Base-by-base conservation (phyloP, 1,284 basidiomycete genomes). In the Schizophyllum amplum region DNA sequence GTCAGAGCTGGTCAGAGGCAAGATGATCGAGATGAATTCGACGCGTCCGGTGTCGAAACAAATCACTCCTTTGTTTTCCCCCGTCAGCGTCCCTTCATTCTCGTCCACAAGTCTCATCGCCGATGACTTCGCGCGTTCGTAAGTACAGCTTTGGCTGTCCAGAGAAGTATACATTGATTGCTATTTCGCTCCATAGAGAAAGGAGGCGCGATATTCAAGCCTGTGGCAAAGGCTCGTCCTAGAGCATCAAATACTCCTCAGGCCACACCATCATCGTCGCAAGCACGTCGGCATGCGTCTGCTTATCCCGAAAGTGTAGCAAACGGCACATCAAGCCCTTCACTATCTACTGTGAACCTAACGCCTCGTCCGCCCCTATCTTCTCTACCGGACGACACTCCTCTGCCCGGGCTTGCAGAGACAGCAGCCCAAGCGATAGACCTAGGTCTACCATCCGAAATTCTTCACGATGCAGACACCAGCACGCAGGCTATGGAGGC, bases 41-140 rank as follows among this genome's bases (percentile, higher is more conserved):
- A 54, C 26, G 33, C 33, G 33, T 42, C 33, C n/a, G 33, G 33
- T 42, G 33, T 13, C 17, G 13, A 42, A 42, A 42, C 17, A 42
- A 9, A 42, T 9, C 11, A 42, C 17, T 9, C 33, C 33, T 51
- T 57, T 24, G 23, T 55, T 26, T 24, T 48, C 27, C 49, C 54
- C 61, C 54, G 53, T 51, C 56, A 48, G 53, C 50, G 51, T 55
- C 49, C 42, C 24, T 52, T 53, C 55, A 15, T 11, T 17, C 24
- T 20, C n/a, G 2, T 42, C 54, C 24, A 52, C 52, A 46, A 42
- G 54, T 51, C 54, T 21, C 58, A 50, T 48, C 50, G 17, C 11
- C 24, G 52, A 90, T 89, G 87, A 86, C 83, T 48, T 86, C 81
- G 60, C 82, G 87, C 68, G 87, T 90, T 69, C 87, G 87, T 90